Evolutionary conservation across 2,329 filamentous ascomycete genomes (phyloP).

Genomic region (Periglandula ipomoeae): DNA sequence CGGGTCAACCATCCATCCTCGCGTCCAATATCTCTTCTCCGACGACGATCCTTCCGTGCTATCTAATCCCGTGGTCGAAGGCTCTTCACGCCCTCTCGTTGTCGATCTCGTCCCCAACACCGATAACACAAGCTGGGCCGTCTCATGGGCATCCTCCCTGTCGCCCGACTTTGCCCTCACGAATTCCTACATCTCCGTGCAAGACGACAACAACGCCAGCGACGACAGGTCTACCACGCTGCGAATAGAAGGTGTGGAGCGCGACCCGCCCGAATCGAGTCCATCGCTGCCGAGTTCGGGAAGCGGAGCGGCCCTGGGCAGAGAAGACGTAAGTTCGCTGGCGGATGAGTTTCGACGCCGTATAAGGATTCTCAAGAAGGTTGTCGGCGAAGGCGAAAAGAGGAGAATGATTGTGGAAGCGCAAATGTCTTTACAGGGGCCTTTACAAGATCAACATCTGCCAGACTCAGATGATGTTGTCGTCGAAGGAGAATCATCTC

Average conservation of each 20-base stretch:
- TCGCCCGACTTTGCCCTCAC: conserved; percentile 62
- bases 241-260: conserved; percentile 28
- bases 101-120: conserved; percentile 41
- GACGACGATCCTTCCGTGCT: conserved; percentile 81
- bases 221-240: conserved; percentile 20
- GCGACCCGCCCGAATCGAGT: conserved; percentile 21
- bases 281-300: conserved; percentile 18
- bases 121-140: conserved; percentile 35
- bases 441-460: not conserved
- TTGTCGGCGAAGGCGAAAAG: conserved; percentile 43
- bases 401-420: conserved; percentile 24
- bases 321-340: conserved; percentile 41
- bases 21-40: conserved; percentile 83
- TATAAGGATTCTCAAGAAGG: conserved; percentile 44
- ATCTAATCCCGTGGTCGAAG: conserved; percentile 45
- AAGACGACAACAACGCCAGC: conserved; percentile 24
- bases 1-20: conserved; percentile 70
- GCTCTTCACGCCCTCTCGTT: conserved; percentile 39
- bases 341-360: conserved; percentile 48
- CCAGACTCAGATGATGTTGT: not conserved
- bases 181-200: conserved; percentile 32
- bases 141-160: conserved; percentile 64
- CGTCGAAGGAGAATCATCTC: not conserved
- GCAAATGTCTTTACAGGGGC: not conserved
- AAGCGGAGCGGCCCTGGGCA: conserved; percentile 21